Evolutionary conservation across 306 rosid species (phyloP), one percentile per base, ranked within the genome.

Genomic region (Cucumis sativus): DNA sequence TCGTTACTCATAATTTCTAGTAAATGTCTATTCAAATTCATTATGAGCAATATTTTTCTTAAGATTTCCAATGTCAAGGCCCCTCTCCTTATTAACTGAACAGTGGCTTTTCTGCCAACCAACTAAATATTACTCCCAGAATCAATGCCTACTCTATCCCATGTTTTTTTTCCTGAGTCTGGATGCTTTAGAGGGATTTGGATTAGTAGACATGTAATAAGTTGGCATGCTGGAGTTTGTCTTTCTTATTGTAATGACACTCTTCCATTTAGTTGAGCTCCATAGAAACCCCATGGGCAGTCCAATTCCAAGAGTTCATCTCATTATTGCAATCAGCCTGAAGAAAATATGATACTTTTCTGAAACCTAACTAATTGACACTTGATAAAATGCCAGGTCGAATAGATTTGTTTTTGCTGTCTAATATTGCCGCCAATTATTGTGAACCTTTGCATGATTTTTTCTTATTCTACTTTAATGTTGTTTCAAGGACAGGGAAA

Each of bases 401-500:
- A 72, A 28, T 72, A 16, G 17, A 25, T 28, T n/a, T 13, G n/a
- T 71, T 21, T 49, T 71, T 71, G 21, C 76, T 28, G 15, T 25
- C 60, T 71, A 25, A 21, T 71, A 28, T 51, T 13, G 41, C 30
- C 8, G 4, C 52, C 21, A 41, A 23, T 69, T 69, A 45, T 45
- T 69, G 57, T 69, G 25, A 40, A 71, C 12, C 63, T 76, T 62
- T 23, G 23, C 69, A 18, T 81, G 62, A 85, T 81, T 79, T 86
- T 91, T 85, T 90, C 89, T 86, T 88, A 84, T 80, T 87, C 79
- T 80, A 79, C 76, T 79, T 78, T 85, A 80, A 82, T 90, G 87
- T 82, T 83, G 77, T 91, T 86, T 91, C 96, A 92, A 92, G 99
- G 96, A 96, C 99, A 96, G 99, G 99, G 92, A 96, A 96, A 91